Conservation (phyloP, 2,329 filamentous ascomycete species). For the Sclerotinia nivalis region DNA sequence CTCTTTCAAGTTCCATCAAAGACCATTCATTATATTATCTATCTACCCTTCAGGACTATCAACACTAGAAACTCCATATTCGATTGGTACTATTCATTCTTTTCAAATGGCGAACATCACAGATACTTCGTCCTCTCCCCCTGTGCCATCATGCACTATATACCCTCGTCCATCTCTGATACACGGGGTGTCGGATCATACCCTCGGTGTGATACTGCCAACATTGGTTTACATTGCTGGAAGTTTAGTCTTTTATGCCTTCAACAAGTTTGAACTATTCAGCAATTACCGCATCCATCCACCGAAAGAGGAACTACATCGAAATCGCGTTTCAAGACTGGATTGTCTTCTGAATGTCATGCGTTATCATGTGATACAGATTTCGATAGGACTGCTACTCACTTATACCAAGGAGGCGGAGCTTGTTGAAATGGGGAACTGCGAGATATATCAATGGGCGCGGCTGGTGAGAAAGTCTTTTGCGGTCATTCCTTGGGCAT, state of each 20-base stretch:
- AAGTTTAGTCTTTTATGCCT: conserved; percentile 8
- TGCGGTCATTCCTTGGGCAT: neutral
- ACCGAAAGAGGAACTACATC: conserved; percentile 11
- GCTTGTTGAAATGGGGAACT: neutral
- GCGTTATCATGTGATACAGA: conserved; percentile 20
- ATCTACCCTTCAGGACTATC: neutral
- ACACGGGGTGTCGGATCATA: conserved; percentile 11
- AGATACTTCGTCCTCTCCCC: neutral
- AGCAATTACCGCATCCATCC: conserved; percentile 17
- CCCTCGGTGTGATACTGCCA: conserved; percentile 9
- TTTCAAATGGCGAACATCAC: conserved; percentile 6
- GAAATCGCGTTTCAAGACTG: conserved; percentile 19
- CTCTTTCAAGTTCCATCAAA: neutral
- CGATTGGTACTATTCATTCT: neutral
- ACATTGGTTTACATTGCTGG: conserved; percentile 15
- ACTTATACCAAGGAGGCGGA: conserved; percentile 10
- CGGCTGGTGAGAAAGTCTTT: conserved; percentile 2
- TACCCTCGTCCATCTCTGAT: neutral
- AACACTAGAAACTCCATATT: neutral
- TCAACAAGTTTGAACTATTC: conserved; percentile 10
- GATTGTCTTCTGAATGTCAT: conserved; percentile 14
- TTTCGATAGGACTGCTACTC: conserved; percentile 10
- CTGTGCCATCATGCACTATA: neutral
- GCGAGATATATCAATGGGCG: conserved; percentile 9
- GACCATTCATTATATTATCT: neutral